These are phyloP conservation scores for Eutrema salsugineum DNA, from an alignment of 441 rosid genomes.

Conservation along the genomic window DNA sequence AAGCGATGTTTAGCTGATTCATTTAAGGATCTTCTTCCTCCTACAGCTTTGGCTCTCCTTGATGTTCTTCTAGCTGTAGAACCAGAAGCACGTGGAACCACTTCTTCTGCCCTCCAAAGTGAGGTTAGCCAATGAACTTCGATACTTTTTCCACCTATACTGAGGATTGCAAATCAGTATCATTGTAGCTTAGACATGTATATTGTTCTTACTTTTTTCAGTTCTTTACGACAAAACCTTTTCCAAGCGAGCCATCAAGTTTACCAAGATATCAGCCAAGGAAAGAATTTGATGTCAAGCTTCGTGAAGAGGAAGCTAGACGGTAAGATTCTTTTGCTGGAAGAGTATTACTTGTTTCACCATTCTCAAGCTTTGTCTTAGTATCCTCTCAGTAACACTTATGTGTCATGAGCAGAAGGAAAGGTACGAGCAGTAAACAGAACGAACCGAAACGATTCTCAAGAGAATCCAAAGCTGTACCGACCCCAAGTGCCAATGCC, in stretches of 20 bases:
- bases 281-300: conserved; percentile 78
- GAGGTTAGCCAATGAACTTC: conserved; percentile 39
- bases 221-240: conserved; percentile 79
- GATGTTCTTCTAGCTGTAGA: conserved; percentile 69
- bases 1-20: conserved; percentile 58
- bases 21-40: conserved; percentile 60
- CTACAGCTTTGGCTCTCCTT: conserved; percentile 58
- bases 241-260: conserved; percentile 74
- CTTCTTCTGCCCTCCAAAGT: conserved; percentile 59
- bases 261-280: conserved; percentile 82
- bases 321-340: conserved; percentile 38
- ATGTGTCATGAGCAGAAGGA: conserved; percentile 39
- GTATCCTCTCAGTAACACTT: background rate
- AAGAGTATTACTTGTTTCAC: background rate
- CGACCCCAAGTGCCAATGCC: conserved; percentile 67
- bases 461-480: conserved; percentile 55
- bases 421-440: conserved; percentile 37
- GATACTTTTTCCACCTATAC: background rate
- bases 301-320: conserved; percentile 63
- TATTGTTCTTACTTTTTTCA: conserved; percentile 20
- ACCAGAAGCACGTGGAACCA: conserved; percentile 71
- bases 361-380: background rate
- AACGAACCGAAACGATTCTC: conserved; percentile 35
- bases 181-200: background rate
- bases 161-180: background rate